phyloP scores from a whole-genome alignment of 108 stramenopile genomes.

The Aurantiochytrium sp. region DNA sequence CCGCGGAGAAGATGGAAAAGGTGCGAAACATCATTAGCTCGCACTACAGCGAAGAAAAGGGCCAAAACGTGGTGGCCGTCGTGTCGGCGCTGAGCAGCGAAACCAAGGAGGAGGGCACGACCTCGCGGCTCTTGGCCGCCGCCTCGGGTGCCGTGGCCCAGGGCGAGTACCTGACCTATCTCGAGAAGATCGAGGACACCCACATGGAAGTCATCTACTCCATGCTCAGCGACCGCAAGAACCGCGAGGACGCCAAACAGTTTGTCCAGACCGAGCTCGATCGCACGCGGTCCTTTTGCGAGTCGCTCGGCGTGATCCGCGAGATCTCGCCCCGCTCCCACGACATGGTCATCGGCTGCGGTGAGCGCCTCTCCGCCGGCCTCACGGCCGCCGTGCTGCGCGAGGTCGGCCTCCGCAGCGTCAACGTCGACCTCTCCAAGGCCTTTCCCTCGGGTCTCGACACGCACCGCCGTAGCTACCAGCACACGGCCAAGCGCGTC shows the following conservation, averaged over 20 bases:
- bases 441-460: neutral
- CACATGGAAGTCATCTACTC: constrained; percentile 12
- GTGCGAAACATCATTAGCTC: neutral
- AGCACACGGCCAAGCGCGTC: constrained; percentile 12
- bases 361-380: neutral
- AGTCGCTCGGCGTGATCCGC: neutral
- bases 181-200: constrained; percentile 16
- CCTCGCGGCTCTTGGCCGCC: neutral
- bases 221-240: neutral
- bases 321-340: constrained; percentile 14
- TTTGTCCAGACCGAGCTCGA: constrained; percentile 12
- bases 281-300: constrained; percentile 10
- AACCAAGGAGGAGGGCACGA: constrained; percentile 14
- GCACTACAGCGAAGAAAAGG: constrained; percentile 7
- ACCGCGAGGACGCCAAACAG: neutral
- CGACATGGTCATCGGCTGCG: constrained; percentile 4
- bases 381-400: neutral
- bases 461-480: constrained; percentile 3
- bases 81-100: constrained; percentile 7
- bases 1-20: constrained; percentile 6
- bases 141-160: neutral
- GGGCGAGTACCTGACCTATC: neutral
- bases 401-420: neutral
- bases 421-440: constrained; percentile 12
- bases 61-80: constrained; percentile 4